phyloP scores from a whole-genome alignment of 2,329 filamentous ascomycete genomes.

The Ceratocystiopsis sp. region DNA sequence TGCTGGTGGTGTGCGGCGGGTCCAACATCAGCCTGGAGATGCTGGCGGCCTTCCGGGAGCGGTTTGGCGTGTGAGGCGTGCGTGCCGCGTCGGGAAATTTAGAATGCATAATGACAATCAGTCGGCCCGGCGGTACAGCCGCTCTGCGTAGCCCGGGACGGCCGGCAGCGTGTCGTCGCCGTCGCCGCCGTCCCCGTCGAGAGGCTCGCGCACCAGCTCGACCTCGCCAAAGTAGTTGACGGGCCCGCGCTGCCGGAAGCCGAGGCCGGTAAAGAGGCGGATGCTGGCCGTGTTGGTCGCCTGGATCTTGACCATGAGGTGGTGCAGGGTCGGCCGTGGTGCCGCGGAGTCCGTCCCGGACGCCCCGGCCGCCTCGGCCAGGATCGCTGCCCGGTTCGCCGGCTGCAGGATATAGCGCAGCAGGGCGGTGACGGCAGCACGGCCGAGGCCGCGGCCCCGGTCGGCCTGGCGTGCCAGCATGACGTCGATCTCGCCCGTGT shows the following conservation, averaged over 20 bases:
- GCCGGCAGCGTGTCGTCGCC: background rate
- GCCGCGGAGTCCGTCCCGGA: background rate
- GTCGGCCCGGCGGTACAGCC: conserved; percentile 1
- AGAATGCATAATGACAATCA: background rate
- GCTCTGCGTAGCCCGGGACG: conserved; percentile 6
- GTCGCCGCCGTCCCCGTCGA: conserved; percentile 9
- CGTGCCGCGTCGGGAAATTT: too few relatives aligned
- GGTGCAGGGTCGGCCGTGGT: conserved; percentile 9
- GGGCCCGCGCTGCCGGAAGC: conserved; percentile 32
- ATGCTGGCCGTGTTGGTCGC: conserved; percentile 35
- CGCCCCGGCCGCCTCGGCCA: conserved; percentile 28
- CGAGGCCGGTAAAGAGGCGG: conserved; percentile 32
- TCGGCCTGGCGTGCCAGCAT: conserved; percentile 54
- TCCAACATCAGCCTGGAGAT: conserved; percentile 47
- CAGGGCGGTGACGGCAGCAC: conserved; percentile 48
- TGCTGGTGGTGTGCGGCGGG: conserved; percentile 74
- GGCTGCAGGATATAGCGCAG: conserved; percentile 44
- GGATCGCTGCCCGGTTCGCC: conserved; percentile 25
- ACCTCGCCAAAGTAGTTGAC: conserved; percentile 46
- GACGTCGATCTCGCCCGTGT: conserved; percentile 58
- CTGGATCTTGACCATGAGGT: conserved; percentile 30
- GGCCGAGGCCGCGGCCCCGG: conserved; percentile 47
- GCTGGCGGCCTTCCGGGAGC: conserved; percentile 38
- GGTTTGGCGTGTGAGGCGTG: conserved; percentile 21
- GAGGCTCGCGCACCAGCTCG: conserved; percentile 21